Evolutionary conservation across 306 rosid species (phyloP).

Genomic region (Oxytropis ochrocephala): DNA sequence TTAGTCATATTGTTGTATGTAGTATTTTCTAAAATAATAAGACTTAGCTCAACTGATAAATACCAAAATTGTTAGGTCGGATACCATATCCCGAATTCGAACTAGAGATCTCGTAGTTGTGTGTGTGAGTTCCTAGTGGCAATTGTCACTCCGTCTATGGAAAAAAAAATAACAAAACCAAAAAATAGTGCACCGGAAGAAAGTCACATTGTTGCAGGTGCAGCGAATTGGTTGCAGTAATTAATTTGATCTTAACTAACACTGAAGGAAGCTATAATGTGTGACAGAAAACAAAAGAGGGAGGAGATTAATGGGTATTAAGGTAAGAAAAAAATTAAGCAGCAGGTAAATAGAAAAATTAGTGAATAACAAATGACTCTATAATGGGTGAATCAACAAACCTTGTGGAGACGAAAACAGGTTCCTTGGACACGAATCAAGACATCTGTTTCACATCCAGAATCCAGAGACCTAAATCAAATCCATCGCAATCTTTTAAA

Average conservation of each 20-base stretch:
- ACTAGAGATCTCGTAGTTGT: too few species aligned
- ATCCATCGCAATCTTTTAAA: not conserved
- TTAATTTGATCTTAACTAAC: not conserved
- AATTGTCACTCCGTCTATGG: too few species aligned
- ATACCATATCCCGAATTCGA: too few species aligned
- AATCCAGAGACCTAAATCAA: slow-evolving; percentile 40
- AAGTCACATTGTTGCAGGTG: not conserved
- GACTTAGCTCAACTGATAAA: too few species aligned
- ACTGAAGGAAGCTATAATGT: not conserved
- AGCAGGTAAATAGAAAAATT: not conserved
- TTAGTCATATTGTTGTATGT: not conserved
- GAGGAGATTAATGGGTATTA: not conserved
- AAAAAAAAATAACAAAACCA: not conserved
- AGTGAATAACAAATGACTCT: too few species aligned
- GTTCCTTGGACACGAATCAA: slow-evolving; percentile 55
- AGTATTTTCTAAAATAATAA: too few species aligned
- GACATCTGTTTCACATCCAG: slow-evolving; percentile 49
- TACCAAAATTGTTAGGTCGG: too few species aligned
- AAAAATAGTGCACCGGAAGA: not conserved
- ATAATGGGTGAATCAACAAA: slow-evolving; percentile 15
- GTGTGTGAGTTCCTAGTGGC: too few species aligned
- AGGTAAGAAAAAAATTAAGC: not conserved
- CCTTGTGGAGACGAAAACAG: slow-evolving; percentile 82
- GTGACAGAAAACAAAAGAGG: not conserved
- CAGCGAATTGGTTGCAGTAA: not conserved